phyloP scores from a whole-genome alignment of 2,329 filamentous ascomycete genomes.

The Rutstroemia sydowiana region DNA sequence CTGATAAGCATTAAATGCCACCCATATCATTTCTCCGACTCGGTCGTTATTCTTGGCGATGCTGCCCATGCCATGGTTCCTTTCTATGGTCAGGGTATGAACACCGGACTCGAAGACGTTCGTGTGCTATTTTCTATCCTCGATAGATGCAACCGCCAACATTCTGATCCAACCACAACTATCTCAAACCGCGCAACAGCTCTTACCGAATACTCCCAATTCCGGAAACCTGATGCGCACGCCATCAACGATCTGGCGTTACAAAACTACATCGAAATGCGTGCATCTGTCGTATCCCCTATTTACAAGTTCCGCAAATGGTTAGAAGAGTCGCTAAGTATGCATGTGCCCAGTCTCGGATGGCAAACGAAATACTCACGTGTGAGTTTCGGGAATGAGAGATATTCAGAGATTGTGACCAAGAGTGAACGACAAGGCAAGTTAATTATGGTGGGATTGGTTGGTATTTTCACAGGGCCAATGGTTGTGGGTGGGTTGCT shows the following conservation, averaged over 20 bases:
- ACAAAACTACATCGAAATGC: constrained; percentile 92
- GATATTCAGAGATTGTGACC: constrained; percentile 74
- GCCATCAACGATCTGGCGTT: constrained; percentile 90
- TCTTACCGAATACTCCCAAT: constrained; percentile 65
- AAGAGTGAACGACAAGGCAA: constrained; percentile 61
- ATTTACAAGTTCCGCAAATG: constrained; percentile 76
- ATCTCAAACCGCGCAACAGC: constrained; percentile 52
- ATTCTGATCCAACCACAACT: constrained; percentile 40
- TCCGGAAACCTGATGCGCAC: constrained; percentile 71
- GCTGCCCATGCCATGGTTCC: constrained; percentile 97
- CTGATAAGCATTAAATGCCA: constrained; percentile 89
- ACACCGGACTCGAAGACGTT: constrained; percentile 91
- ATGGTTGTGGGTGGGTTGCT: constrained; percentile 16
- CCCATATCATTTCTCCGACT: constrained; percentile 73
- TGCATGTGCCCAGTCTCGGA: constrained; percentile 67
- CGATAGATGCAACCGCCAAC: constrained; percentile 48
- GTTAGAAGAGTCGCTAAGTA: constrained; percentile 75
- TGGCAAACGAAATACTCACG: constrained; percentile 91
- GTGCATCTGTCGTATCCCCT: constrained; percentile 70
- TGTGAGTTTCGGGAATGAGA: constrained; percentile 87
- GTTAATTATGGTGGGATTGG: constrained; percentile 18
- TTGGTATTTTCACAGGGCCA: constrained; percentile 14
- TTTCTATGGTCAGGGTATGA: constrained; percentile 98
- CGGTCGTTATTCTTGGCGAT: constrained; percentile 82
- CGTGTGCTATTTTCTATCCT: constrained; percentile 77